Evolutionary conservation across 169 alveolate species (phyloP), one percentile per base, ranked within the genome.

Genomic region (Amoebophrya sp.): DNA sequence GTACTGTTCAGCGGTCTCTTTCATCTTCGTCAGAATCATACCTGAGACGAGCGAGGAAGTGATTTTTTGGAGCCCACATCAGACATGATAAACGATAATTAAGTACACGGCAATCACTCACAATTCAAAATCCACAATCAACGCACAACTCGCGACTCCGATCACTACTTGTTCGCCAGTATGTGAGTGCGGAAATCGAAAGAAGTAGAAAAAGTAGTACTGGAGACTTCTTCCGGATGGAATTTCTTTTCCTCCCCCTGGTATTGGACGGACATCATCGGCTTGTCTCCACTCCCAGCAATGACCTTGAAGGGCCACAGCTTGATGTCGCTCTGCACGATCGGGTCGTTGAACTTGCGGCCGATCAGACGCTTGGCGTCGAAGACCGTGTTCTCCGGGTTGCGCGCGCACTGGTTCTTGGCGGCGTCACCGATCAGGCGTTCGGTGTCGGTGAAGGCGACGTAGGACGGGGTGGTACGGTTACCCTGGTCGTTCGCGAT

Each of bases 401-500:
- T 92, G 98, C 98, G 92, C 26, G 99, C 99, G 39, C 95, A 98
- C 91, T 98, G 98, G 92, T 96, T 97, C 95, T 97, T 98, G 38
- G 99, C 99, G 45, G 99, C 99, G 90, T 97, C 99, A 26, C 99
- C 99, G 78, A 98, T 96, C 69, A 97, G 96, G 92, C 99, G 96
- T 92, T 98, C 99, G 34, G 97, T 95, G 93, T 98, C 99, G 45
- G 99, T 98, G 93, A 98, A 98, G 48, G 99, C 99, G 43, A 98
- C 99, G 93, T 97, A 97, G 0, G 99, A 97, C 31, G 99, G 99
- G 26, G 99, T 98, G 89, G 99, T 98, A 89, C 99, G 95, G 95
- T 98, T 98, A 40, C 99, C 99, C 93, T 98, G 98, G 91, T 98
- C 99, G 92, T 98, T 98, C 34, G 99, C 98, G 92, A 98, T 97